Base-by-base conservation (phyloP, 2,329 filamentous ascomycete species). In the Fusarium algeriense region DNA sequence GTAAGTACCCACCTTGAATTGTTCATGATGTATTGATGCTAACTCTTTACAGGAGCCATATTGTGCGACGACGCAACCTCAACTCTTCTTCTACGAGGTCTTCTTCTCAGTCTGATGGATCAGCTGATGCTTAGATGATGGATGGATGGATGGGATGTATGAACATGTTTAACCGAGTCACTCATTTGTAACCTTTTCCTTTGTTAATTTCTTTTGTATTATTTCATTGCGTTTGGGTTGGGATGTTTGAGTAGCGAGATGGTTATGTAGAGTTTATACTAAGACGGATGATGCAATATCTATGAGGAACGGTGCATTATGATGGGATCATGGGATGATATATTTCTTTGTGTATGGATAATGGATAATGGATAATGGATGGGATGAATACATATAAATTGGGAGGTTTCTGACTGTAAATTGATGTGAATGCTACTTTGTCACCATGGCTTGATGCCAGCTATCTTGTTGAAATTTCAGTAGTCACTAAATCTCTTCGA, bases 281-380 rank as follows among this genome's bases (percentile, higher is more conserved):
- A 61, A 70, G 68, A 70, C 34, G 61, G 67, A 45, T 44, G 63
- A 70, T 68, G 68, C 63, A 67, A 71, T 60, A 71, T 70, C 67
- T 70, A 70, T 41, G 55, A 70, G 50, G 54, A 60, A 48, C 14
- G 37, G 35, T 44, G 26, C 44, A 65, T 59, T 53, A 38, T 35
- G 45, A 41, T 48, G 13, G 30, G 34, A 40, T 37, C 5, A 69
- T 41, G 49, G 49, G 40, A 44, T 50, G 41, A 28, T n/a, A 23
- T 23, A 26, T 53, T 53, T 61, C 48, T 43, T 55, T 61, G 35
- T 41, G 35, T 67, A 35, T 6, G 46, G 23, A 28, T 41, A 56
- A 49, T 38, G 30, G 30, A 20, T 5, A 23, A 23, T 23, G 23
- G 23, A 23, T 57, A 68, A 55, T 70, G 37, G 15, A 14, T 23